Evolutionary conservation across 257 asterid genomes (phyloP).

Genomic region (Leptodermis oblonga): DNA sequence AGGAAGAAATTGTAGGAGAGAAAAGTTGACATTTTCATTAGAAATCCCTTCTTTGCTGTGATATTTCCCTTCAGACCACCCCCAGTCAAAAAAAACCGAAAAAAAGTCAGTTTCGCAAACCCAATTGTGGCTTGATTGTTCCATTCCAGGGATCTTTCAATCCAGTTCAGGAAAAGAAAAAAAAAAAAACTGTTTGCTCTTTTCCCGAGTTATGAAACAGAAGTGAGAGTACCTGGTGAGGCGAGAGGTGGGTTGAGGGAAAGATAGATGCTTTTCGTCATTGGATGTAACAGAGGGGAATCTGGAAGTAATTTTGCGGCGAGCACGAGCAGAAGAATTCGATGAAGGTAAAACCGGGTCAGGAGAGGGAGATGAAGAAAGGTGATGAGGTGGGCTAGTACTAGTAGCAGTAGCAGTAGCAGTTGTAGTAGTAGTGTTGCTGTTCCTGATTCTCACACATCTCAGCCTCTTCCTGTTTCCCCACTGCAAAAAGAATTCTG

Average conservation of each 20-base stretch:
- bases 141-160: background rate
- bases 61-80: background rate
- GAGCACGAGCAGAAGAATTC: constrained; percentile 15
- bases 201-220: background rate
- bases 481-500: constrained; percentile 45
- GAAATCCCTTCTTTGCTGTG: background rate
- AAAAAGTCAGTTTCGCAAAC: background rate
- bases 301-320: constrained; percentile 31
- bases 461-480: constrained; percentile 46
- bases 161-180: background rate
- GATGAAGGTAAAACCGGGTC: constrained; percentile 22
- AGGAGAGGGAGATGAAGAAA: constrained; percentile 8
- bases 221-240: constrained; percentile 28
- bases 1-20: background rate
- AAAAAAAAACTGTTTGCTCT: background rate
- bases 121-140: background rate
- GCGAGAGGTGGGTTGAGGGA: constrained; percentile 24
- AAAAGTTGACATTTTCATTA: background rate
- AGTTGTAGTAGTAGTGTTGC: background rate
- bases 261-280: constrained; percentile 19
- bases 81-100: too few relatives aligned
- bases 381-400: constrained; percentile 16
- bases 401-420: background rate
- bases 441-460: constrained; percentile 42
- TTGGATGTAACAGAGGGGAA: constrained; percentile 22